These are phyloP conservation scores for Amylocarpus encephaloides DNA, from an alignment of 2,329 filamentous ascomycete genomes.

Conservation along the genomic window DNA sequence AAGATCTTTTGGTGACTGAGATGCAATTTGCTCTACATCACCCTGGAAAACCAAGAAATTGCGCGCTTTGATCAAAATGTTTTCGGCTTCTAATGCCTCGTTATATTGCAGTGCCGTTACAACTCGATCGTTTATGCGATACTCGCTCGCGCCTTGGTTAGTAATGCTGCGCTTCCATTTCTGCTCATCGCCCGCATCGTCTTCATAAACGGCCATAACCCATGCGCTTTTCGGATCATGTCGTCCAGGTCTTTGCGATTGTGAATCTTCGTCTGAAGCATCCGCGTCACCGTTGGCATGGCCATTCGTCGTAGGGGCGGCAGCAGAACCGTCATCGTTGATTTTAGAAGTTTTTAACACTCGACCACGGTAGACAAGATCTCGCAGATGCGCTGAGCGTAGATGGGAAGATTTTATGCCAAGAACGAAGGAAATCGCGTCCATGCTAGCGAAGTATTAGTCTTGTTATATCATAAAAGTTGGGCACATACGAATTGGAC, in stretches of 20 bases:
- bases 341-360: constrained; percentile 89
- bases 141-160: constrained; percentile 81
- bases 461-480: constrained; percentile 10
- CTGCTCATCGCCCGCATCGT: constrained; percentile 91
- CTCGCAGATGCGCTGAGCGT: constrained; percentile 85
- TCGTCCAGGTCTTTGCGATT: constrained; percentile 57
- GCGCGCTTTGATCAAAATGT: constrained; percentile 94
- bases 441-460: constrained; percentile 63
- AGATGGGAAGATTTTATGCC: constrained; percentile 98
- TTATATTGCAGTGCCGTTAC: constrained; percentile 93
- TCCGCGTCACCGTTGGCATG: constrained; percentile 55
- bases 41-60: constrained; percentile 99
- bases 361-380: constrained; percentile 91
- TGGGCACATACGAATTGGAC: constrained; percentile 80
- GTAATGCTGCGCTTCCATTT: constrained; percentile 96
- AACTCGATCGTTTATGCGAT: constrained; percentile 87
- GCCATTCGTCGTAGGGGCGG: constrained; percentile 48
- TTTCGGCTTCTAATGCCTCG: constrained; percentile 82
- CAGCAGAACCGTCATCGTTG: constrained; percentile 74
- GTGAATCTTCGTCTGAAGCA: constrained; percentile 50
- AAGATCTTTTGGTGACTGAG: constrained; percentile 88
- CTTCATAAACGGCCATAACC: constrained; percentile 99
- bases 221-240: constrained; percentile 89
- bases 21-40: constrained; percentile 94
- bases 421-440: constrained; percentile 97